Percentiles rank a stretch among this genome's conserved stretches.
Conservation (phyloP, 805 yeast species). For the Grigorovia jiainica region DNA sequence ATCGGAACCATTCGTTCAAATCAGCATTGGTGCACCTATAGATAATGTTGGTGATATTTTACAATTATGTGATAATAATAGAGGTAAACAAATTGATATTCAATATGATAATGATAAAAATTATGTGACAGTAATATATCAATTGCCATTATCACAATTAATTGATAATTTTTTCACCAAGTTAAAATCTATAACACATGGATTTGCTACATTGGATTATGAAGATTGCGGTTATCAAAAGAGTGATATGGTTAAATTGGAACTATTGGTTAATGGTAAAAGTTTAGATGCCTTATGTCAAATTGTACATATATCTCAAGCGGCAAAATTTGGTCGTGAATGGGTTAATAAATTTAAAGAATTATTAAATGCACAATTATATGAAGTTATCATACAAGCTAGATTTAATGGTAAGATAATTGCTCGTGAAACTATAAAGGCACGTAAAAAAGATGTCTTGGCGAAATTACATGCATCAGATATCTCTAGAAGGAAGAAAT, state of each 20-base stretch:
- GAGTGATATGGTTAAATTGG: slow-evolving; percentile 78
- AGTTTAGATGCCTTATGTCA: slow-evolving; percentile 89
- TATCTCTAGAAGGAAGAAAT: slow-evolving; percentile 78
- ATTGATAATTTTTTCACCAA: slow-evolving; percentile 96
- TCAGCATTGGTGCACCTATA: slow-evolving; percentile 81
- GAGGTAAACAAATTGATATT: slow-evolving; percentile 77
- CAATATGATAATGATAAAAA: slow-evolving; percentile 62
- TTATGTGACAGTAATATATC: slow-evolving; percentile 72
- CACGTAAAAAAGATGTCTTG: slow-evolving; percentile 88
- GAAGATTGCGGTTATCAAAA: slow-evolving; percentile 84
- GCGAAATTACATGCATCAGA: slow-evolving; percentile 92
- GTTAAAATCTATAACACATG: slow-evolving; percentile 78
- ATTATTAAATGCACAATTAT: slow-evolving; percentile 70
- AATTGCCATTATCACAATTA: slow-evolving; percentile 76
- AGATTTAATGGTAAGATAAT: slow-evolving; percentile 69
- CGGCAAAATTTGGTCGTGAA: slow-evolving; percentile 61
- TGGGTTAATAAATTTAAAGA: slow-evolving; percentile 79
- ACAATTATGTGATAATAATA: slow-evolving; percentile 69
- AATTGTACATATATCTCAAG: slow-evolving; percentile 76
- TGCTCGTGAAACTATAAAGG: slow-evolving; percentile 90
- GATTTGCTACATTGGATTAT: slow-evolving; percentile 90
- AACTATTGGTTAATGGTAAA: slow-evolving; percentile 77
- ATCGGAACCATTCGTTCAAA: slow-evolving; percentile 85
- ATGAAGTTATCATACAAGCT: slow-evolving; percentile 90
- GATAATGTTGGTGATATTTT: slow-evolving; percentile 85